These are phyloP conservation scores for Primulina eburnea DNA, from an alignment of 257 asterid genomes.

Conservation along the genomic window DNA sequence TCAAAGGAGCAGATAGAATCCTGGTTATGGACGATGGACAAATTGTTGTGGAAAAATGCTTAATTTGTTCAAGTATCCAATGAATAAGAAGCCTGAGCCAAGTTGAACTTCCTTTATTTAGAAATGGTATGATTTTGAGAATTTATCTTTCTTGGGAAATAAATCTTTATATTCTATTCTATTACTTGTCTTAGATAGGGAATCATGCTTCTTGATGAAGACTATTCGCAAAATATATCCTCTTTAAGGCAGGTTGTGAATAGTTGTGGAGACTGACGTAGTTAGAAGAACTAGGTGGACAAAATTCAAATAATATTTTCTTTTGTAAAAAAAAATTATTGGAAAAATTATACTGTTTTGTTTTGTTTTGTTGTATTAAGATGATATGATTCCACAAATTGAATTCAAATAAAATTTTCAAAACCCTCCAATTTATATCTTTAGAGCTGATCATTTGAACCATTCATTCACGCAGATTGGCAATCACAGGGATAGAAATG, in stretches of 20 bases:
- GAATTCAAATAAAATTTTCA: background rate
- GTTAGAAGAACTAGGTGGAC: background rate
- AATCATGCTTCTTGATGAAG: background rate
- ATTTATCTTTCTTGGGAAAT: background rate
- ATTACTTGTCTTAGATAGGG: background rate
- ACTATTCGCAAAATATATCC: background rate
- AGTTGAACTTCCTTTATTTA: conserved; percentile 3
- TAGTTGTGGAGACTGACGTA: background rate
- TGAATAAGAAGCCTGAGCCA: background rate
- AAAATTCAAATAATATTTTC: no score
- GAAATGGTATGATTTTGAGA: background rate
- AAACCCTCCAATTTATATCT: background rate
- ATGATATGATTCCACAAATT: background rate
- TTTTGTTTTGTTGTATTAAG: background rate
- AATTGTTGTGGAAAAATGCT: conserved; percentile 37
- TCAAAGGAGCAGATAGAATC: conserved; percentile 44
- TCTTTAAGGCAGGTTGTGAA: background rate
- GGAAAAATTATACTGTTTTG: no score
- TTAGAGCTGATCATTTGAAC: background rate
- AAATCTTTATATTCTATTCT: background rate
- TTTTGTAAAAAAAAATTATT: no score
- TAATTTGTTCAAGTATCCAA: background rate
- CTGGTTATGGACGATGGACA: conserved; percentile 41
- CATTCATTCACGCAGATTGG: conserved; percentile 35
- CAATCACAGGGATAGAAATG: conserved; percentile 25